Base-by-base conservation (phyloP, 1,139 yeast genomes). In the Saccharomyces uvarum region DNA sequence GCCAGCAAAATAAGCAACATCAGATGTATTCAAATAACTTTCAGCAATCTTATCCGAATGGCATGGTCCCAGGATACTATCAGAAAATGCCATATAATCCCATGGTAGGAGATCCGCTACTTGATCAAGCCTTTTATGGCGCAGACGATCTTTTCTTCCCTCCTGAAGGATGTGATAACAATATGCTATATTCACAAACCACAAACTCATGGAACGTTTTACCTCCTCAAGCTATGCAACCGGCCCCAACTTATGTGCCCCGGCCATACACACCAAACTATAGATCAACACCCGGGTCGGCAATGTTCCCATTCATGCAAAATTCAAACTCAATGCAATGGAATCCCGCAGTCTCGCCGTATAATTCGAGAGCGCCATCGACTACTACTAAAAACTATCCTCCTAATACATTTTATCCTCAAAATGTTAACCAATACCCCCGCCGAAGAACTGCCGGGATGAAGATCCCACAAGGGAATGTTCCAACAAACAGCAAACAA, bases 151-250 rank as follows among this genome's bases (percentile, higher is more conserved):
- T 38, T 19, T 38, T 38, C 44, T 38, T 38, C 3, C 24, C 44
- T 4, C 24, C 44, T 16, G 44, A 38, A 38, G 44, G 21, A 9
- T 38, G 44, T 38, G 44, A 38, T 16, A 38, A 16, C 13, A 38
- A 16, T 16, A 16, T 38, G 21, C 5, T 38, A 9, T 38, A 38
- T 38, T 21, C 44, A 38, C 44, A 38, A 8, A 38, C n/a, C 2
- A 19, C 44, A 11, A 38, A 16, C 3, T 38, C 44, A 16, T 38
- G 44, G 44, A 38, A 46, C 4, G 31, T 26, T 24, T 26, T 44
- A 8, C 44, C 49, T 14, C 14, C 42, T 16, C 48, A 49, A 31
- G 47, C 52, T 11, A 52, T 50, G 47, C 54, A 52, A 29, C 54
- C 54, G 9, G 50, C 51, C 14, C n/a, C 16, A 44, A 27, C 46